Evolutionary conservation across 2,329 filamentous ascomycete genomes (phyloP).

Genomic region (Colletotrichum orchidophilum): DNA sequence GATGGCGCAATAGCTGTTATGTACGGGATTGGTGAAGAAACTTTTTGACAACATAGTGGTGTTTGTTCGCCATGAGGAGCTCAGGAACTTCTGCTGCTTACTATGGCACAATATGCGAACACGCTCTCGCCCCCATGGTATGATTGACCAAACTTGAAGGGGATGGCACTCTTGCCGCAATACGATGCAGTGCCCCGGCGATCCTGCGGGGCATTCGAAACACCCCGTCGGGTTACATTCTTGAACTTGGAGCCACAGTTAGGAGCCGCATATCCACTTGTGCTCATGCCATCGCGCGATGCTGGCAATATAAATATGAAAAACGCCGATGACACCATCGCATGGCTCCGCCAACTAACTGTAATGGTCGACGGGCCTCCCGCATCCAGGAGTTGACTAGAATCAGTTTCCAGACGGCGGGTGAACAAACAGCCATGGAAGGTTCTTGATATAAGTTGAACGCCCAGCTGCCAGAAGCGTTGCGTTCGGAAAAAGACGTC

Average conservation of each 20-base stretch:
- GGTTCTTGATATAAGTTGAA: slow-evolving; percentile 12
- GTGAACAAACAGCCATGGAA: neutral
- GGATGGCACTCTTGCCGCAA: neutral
- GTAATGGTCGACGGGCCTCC: neutral
- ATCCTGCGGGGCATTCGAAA: neutral
- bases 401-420: neutral
- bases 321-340: slow-evolving; percentile 30
- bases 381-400: neutral
- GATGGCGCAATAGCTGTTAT: slow-evolving; percentile 24
- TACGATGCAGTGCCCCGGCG: neutral
- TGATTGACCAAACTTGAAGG: neutral
- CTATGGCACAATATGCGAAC: neutral
- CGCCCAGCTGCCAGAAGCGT: neutral
- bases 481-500: neutral
- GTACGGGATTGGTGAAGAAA: neutral
- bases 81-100: neutral
- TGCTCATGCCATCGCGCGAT: neutral
- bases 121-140: neutral
- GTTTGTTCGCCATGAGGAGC: neutral
- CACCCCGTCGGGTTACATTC: neutral
- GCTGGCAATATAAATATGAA: slow-evolving; percentile 2
- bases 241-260: neutral
- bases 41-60: neutral
- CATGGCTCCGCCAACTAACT: slow-evolving; percentile 2
- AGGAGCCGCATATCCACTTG: slow-evolving; percentile 10